phyloP scores from a whole-genome alignment of 768 basidiomycete genomes.

The Phlebiopsis gigantea region DNA sequence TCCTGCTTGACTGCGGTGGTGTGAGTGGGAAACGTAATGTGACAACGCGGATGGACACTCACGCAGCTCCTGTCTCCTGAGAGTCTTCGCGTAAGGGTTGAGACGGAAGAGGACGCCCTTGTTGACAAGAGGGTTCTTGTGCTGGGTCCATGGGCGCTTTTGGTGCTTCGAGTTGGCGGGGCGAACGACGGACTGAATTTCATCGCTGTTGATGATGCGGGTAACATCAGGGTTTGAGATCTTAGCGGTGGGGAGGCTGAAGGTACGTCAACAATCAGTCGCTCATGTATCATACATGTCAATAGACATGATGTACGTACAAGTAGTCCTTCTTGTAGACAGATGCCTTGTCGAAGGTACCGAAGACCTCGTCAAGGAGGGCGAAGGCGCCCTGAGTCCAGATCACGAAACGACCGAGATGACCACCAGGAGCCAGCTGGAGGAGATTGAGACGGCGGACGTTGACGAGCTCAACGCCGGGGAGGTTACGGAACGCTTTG shows the following conservation, averaged over 20 bases:
- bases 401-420: constrained; percentile 97
- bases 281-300: not conserved
- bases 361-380: constrained; percentile 92
- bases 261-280: not conserved
- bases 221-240: constrained; percentile 96
- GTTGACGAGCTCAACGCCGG: constrained; percentile 95
- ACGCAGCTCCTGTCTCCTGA: constrained; percentile 87
- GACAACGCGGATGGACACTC: constrained; percentile 29
- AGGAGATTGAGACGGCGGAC: constrained; percentile 94
- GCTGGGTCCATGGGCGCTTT: constrained; percentile 97
- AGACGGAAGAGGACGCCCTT: constrained; percentile 92
- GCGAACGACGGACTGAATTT: constrained; percentile 96
- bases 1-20: constrained; percentile 66
- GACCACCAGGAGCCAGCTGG: constrained; percentile 98
- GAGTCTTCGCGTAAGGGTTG: constrained; percentile 97
- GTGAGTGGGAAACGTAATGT: constrained; percentile 9
- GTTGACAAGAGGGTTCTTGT: constrained; percentile 98
- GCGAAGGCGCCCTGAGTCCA: constrained; percentile 96
- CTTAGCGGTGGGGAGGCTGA: constrained; percentile 90
- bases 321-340: constrained; percentile 85
- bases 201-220: constrained; percentile 95
- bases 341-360: constrained; percentile 88
- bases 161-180: constrained; percentile 78
- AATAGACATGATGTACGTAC: constrained; percentile 35
- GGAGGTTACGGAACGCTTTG: constrained; percentile 97